These are phyloP conservation scores for Phylloporus sp. DNA, from an alignment of 768 basidiomycete species.

Conservation along the genomic window DNA sequence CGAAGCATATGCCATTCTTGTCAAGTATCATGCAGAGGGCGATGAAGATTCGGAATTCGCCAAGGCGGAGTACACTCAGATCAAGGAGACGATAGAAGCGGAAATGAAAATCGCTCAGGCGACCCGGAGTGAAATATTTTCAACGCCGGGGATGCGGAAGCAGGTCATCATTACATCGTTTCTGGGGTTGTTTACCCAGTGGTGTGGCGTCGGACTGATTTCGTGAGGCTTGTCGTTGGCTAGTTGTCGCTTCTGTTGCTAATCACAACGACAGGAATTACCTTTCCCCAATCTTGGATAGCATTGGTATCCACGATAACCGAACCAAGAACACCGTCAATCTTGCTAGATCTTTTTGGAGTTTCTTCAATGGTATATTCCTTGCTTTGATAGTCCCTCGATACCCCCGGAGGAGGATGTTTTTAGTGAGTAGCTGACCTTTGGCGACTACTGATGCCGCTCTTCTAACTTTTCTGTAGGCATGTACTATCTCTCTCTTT, in stretches of 20 bases:
- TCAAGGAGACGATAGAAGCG: conserved; percentile 46
- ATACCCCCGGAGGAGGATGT: conserved; percentile 16
- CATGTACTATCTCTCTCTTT: conserved; percentile 14
- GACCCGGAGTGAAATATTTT: not conserved
- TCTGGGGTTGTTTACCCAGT: conserved; percentile 14
- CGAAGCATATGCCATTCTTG: conserved; percentile 45
- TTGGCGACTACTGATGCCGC: not conserved
- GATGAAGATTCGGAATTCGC: conserved; percentile 48
- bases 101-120: conserved; percentile 2
- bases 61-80: conserved; percentile 53
- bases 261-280: conserved; percentile 3
- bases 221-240: not conserved
- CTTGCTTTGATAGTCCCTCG: conserved; percentile 5
- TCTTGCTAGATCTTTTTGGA: conserved; percentile 11
- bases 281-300: conserved; percentile 14
- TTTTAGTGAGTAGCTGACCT: conserved; percentile 7
- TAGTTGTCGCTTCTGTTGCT: not conserved
- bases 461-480: conserved; percentile 1
- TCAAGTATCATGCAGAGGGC: conserved; percentile 59
- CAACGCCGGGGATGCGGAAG: conserved; percentile 13
- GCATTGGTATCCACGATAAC: conserved; percentile 19
- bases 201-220: conserved; percentile 11
- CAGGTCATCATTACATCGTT: conserved; percentile 11
- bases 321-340: conserved; percentile 15
- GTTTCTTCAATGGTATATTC: conserved; percentile 2